Evolutionary conservation across 2,329 filamentous ascomycete species (phyloP), one percentile per base, ranked within the genome.

Genomic region (Penicillium sp.): DNA sequence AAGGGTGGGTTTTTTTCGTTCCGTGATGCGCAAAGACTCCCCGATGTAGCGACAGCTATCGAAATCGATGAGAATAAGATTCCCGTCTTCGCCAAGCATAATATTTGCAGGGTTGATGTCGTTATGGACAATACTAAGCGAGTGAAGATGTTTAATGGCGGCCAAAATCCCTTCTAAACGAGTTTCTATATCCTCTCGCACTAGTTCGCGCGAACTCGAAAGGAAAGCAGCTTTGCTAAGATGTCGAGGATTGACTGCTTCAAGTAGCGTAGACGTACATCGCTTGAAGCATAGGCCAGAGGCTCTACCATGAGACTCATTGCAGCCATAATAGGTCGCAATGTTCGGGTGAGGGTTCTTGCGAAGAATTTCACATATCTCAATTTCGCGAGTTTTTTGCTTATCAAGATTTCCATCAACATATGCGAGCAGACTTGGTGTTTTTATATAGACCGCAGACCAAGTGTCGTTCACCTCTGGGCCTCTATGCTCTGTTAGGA

Each of bases 31-130:
- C 41, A 67, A 53, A 2, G 40, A 46, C 33, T 62, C 53, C 22
- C 63, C 63, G 16, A 61, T 52, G 31, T 28, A 50, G 24, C 61
- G 60, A 57, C 63, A 69, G 51, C 58, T 62, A 55, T 62, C 66
- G 22, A 71, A 69, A 56, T 70, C 62, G 13, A 65, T 60, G 6
- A 69, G 56, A 51, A 69, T 46, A 16, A 63, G 46, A 11, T 16
- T 57, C 10, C 51, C 53, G 6, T 64, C 57, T 11, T 64, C 52
- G 18, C 61, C 58, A 24, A 69, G 46, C 61, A 69, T 65, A 28
- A 70, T 64, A 41, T 66, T 69, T n/a, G 47, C 46, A 16, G 63
- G 64, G 20, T 63, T 69, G 20, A 71, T 58, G 42, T 70, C 62
- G 38, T 67, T 66, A 54, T 69, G 62, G 13, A 66, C 59, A 44